Conservation (phyloP, 345 rosid species). For the Toxicodendron radicans region DNA sequence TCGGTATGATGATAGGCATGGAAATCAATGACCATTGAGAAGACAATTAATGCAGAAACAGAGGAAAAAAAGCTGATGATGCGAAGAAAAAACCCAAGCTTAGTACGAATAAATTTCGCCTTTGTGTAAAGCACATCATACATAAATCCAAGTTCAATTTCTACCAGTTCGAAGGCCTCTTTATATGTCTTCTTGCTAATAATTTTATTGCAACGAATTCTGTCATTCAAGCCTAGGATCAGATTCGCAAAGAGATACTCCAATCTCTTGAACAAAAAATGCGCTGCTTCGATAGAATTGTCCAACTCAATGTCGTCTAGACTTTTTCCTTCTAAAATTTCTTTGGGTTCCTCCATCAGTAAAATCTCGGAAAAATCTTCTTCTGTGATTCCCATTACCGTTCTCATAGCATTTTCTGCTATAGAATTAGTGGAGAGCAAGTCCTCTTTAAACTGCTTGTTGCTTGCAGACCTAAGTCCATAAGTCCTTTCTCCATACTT, state of each 20-base stretch:
- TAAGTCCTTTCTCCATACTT: not conserved
- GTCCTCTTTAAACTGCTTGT: not conserved
- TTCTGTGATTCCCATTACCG: not conserved
- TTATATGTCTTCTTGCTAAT: not conserved
- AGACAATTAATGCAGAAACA: not conserved
- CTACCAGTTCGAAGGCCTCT: constrained; percentile 33
- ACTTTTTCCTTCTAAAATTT: too few species aligned
- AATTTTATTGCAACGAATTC: constrained; percentile 1
- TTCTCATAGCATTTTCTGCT: not conserved
- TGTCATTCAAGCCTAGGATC: constrained; percentile 24
- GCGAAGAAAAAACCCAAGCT: constrained; percentile 20
- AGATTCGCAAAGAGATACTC: constrained; percentile 27
- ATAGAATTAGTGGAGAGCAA: not conserved
- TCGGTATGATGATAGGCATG: not conserved
- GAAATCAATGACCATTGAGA: not conserved
- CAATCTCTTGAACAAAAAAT: not conserved
- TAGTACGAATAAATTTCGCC: constrained; percentile 11
- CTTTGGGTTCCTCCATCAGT: not conserved
- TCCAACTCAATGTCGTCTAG: too few species aligned
- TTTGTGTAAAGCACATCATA: constrained; percentile 30
- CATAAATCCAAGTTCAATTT: constrained; percentile 25
- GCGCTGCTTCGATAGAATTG: too few species aligned
- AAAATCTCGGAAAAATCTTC: not conserved
- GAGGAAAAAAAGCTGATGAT: not conserved
- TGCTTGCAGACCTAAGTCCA: not conserved